Conservation (phyloP, 768 basidiomycete species). For the Suillus brevipes region DNA sequence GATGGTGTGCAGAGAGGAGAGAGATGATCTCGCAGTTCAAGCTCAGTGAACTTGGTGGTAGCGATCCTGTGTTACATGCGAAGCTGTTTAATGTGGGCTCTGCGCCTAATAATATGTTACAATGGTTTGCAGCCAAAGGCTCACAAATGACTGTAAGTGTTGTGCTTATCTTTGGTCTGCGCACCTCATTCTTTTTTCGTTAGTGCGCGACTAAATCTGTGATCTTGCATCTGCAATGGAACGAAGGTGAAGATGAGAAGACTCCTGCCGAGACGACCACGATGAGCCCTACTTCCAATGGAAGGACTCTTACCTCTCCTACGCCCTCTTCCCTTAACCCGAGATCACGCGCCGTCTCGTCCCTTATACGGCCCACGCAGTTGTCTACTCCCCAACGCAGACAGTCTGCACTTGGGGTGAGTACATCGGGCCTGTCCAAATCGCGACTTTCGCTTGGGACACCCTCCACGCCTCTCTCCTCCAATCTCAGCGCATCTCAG, state of each 20-base stretch:
- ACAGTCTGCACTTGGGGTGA: slow-evolving; percentile 28
- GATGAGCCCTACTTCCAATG: slow-evolving; percentile 27
- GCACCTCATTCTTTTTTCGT: background rate
- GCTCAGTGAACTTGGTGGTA: slow-evolving; percentile 70
- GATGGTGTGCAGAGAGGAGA: slow-evolving; percentile 47
- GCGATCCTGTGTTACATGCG: slow-evolving; percentile 63
- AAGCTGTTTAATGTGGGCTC: slow-evolving; percentile 77
- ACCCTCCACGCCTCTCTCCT: slow-evolving; percentile 40
- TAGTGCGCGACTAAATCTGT: slow-evolving; percentile 89
- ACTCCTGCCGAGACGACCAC: slow-evolving; percentile 16
- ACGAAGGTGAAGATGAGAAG: slow-evolving; percentile 52
- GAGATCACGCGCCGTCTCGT: slow-evolving; percentile 50
- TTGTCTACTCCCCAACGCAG: slow-evolving; percentile 45
- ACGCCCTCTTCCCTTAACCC: slow-evolving; percentile 27
- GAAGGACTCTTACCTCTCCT: slow-evolving; percentile 27
- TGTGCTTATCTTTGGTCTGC: background rate
- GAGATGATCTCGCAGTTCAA: slow-evolving; percentile 95
- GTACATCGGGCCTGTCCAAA: slow-evolving; percentile 35
- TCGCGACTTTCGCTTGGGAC: slow-evolving; percentile 46
- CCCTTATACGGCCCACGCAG: slow-evolving; percentile 55
- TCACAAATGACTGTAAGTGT: slow-evolving; percentile 80
- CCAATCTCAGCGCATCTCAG: slow-evolving; percentile 12
- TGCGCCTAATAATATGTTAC: slow-evolving; percentile 86
- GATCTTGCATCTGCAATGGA: slow-evolving; percentile 85
- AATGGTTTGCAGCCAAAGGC: slow-evolving; percentile 93